phyloP scores from a whole-genome alignment of 2,329 filamentous ascomycete species.

The Parascedosporium putredinis region DNA sequence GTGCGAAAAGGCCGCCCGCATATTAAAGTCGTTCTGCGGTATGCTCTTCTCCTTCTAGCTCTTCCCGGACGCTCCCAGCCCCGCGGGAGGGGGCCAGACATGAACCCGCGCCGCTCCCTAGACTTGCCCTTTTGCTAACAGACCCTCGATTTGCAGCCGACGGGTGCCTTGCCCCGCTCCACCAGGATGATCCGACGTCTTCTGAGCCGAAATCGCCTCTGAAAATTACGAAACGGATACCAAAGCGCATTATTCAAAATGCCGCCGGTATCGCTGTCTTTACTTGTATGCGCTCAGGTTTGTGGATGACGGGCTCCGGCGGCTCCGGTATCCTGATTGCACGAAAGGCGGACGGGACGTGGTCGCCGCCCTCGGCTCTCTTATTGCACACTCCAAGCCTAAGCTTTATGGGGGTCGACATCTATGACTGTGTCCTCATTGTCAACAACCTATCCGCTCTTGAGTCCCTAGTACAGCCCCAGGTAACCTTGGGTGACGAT shows the following conservation, averaged over 20 bases:
- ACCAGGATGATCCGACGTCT: constrained; percentile 21
- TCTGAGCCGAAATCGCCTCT: constrained; percentile 35
- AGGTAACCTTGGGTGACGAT: constrained; percentile 73
- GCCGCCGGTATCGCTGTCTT: constrained; percentile 88
- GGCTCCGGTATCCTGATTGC: constrained; percentile 82
- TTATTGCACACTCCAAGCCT: constrained; percentile 81
- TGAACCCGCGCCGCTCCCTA: too few species aligned
- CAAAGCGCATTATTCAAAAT: constrained; percentile 72
- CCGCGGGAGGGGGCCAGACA: too few species aligned
- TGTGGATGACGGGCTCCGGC: constrained; percentile 86
- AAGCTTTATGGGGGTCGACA: constrained; percentile 85
- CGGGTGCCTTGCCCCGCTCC: constrained; percentile 41
- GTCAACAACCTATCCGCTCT: constrained; percentile 81
- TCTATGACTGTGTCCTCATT: constrained; percentile 90
- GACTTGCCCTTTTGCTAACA: constrained; percentile 1
- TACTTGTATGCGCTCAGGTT: constrained; percentile 86
- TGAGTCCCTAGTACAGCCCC: constrained; percentile 70
- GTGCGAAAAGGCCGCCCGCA: constrained; percentile 82
- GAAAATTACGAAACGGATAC: constrained; percentile 69
- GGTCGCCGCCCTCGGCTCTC: constrained; percentile 86
- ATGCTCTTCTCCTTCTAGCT: constrained; percentile 24
- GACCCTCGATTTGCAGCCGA: constrained; percentile 30
- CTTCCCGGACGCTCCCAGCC: too few species aligned
- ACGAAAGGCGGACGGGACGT: constrained; percentile 73
- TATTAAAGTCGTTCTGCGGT: constrained; percentile 85